A percentile compares a stretch with the other conserved stretches of the same genome.
These are phyloP conservation scores for Aspergillus niger DNA, from an alignment of 2,329 filamentous ascomycete species.

Conservation along the genomic window DNA sequence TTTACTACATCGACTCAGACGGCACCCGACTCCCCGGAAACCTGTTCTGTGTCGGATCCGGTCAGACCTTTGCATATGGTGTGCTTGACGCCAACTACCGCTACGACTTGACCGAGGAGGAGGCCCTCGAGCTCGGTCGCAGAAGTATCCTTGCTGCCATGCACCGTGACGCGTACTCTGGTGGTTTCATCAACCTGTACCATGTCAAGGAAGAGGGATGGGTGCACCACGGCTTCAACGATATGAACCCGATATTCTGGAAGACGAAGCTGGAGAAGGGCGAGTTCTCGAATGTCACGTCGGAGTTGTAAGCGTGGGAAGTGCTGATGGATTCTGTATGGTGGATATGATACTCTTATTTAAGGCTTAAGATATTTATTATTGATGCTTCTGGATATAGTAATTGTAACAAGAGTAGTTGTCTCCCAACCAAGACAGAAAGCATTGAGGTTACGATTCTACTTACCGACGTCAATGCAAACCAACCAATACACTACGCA, in stretches of 20 bases:
- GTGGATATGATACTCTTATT: conserved; percentile 17
- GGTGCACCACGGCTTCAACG: conserved; percentile 97
- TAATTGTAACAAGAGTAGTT: background rate
- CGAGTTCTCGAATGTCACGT: conserved; percentile 95
- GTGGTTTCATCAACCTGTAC: conserved; percentile 97
- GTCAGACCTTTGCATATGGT: conserved; percentile 98
- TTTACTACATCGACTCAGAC: conserved; percentile 99
- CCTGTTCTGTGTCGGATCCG: conserved; percentile 96
- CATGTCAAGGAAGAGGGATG: conserved; percentile 98
- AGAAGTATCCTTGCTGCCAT: conserved; percentile 94
- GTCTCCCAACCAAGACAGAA: too few species aligned
- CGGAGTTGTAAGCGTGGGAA: conserved; percentile 55
- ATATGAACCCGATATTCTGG: conserved; percentile 99
- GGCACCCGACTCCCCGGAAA: conserved; percentile 91
- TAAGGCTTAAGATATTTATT: conserved; percentile 17
- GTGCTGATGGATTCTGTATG: conserved; percentile 12
- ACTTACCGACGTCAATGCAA: too few species aligned
- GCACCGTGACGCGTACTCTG: conserved; percentile 97
- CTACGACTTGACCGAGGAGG: conserved; percentile 83
- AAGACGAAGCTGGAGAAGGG: conserved; percentile 98
- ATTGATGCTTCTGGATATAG: conserved; percentile 1
- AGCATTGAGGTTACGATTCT: too few species aligned
- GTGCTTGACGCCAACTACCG: conserved; percentile 94
- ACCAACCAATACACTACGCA: too few species aligned
- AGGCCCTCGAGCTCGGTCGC: conserved; percentile 85